These are phyloP conservation scores for Nannochloropsis oceanica DNA, from an alignment of 108 stramenopile species.

Conservation along the genomic window DNA sequence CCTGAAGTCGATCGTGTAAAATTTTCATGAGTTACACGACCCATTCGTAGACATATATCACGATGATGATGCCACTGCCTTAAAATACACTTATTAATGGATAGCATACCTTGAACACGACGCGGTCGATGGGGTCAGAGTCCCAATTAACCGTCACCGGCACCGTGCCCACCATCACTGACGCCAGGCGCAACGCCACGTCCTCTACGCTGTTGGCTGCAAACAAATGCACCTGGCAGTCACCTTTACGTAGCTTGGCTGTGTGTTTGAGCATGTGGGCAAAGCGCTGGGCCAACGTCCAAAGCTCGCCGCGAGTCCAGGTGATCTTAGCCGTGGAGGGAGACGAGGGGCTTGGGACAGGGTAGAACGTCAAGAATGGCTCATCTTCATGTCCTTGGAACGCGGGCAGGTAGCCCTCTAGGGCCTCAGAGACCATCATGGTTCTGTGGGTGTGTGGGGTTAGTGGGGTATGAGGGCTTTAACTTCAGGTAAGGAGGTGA, in stretches of 20 bases:
- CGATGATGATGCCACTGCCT: no score
- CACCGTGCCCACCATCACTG: conserved; percentile 4
- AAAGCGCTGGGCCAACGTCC: neutral
- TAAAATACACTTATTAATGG: neutral
- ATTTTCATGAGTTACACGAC: neutral
- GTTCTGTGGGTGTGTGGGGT: neutral
- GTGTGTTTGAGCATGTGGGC: neutral
- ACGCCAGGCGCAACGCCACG: neutral
- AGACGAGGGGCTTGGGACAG: neutral
- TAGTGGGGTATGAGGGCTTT: no score
- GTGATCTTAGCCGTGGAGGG: neutral
- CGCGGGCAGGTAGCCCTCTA: neutral
- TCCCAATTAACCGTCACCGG: conserved; percentile 26
- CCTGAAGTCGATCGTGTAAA: neutral
- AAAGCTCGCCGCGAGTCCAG: neutral
- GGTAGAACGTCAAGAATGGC: neutral
- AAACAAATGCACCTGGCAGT: conserved; percentile 1
- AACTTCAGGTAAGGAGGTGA: no score
- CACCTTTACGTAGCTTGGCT: neutral
- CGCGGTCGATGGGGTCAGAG: conserved; percentile 1
- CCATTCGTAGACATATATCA: no score
- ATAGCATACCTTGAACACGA: neutral
- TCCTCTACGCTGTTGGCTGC: conserved; percentile 6
- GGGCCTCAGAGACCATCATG: neutral
- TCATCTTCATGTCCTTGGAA: neutral